phyloP scores from a whole-genome alignment of 2,329 filamentous ascomycete genomes.

The Periconia digitata region DNA sequence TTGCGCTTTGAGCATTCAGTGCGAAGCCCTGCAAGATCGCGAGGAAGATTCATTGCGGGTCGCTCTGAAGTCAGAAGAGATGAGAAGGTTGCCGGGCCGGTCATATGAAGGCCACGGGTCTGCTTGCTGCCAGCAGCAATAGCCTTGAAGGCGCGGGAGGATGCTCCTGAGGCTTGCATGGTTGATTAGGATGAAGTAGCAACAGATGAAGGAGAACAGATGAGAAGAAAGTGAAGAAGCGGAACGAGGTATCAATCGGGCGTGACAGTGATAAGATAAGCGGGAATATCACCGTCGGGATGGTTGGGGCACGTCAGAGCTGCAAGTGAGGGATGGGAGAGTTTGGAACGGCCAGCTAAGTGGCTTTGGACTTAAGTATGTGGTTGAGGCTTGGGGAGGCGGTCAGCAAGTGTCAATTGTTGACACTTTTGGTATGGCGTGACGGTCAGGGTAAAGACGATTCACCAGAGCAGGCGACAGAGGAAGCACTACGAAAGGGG shows the following conservation, averaged over 20 bases:
- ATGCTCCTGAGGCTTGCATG: constrained; percentile 48
- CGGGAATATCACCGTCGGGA: constrained; percentile 6
- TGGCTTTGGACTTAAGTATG: neutral
- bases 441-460: constrained; percentile 6
- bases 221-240: neutral
- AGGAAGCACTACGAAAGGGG: constrained; percentile 5
- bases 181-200: constrained; percentile 4
- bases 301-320: neutral
- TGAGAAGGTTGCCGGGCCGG: constrained; percentile 59
- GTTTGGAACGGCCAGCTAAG: neutral
- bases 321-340: neutral
- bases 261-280: neutral
- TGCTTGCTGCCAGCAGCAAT: constrained; percentile 42
- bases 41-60: constrained; percentile 53
- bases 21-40: constrained; percentile 54
- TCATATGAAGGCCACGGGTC: constrained; percentile 60
- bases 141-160: constrained; percentile 47
- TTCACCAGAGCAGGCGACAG: constrained; percentile 3
- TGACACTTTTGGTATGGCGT: constrained; percentile 2
- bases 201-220: neutral
- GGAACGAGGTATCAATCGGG: constrained; percentile 1
- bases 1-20: constrained; percentile 54
- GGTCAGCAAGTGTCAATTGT: constrained; percentile 9
- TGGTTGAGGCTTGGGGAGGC: constrained; percentile 2
- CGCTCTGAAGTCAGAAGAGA: constrained; percentile 55